Percentiles rank a stretch among this genome's conserved stretches.
Evolutionary conservation across 768 basidiomycete genomes (phyloP).

Genomic region (Serendipita vermifera): DNA sequence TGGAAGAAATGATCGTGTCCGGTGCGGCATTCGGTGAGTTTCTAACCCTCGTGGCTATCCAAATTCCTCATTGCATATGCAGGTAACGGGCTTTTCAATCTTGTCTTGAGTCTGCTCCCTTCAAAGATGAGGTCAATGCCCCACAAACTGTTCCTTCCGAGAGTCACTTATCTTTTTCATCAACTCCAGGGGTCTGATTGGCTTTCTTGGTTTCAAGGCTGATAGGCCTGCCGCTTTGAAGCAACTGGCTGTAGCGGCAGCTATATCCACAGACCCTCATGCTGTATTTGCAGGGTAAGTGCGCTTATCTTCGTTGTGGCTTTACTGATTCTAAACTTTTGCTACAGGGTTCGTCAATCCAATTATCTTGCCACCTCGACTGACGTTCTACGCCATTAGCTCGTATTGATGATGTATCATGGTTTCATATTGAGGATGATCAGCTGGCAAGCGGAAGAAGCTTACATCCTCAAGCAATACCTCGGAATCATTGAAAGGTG

Average conservation of each 20-base stretch:
- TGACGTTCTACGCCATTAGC: constrained; percentile 25
- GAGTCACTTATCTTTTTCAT: not conserved
- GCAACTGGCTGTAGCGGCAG: constrained; percentile 55
- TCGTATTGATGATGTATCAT: constrained; percentile 73
- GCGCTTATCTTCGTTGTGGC: not conserved
- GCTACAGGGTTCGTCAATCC: not conserved
- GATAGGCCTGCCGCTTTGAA: constrained; percentile 55
- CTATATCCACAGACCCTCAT: constrained; percentile 50
- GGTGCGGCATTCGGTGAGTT: constrained; percentile 63
- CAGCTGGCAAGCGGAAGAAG: constrained; percentile 57
- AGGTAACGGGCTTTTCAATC: constrained; percentile 61
- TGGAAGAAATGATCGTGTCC: constrained; percentile 61
- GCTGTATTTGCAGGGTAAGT: constrained; percentile 61
- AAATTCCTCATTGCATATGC: not conserved
- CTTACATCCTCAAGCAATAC: constrained; percentile 49
- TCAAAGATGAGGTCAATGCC: constrained; percentile 47
- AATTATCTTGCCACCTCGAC: not conserved
- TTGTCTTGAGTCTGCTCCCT: constrained; percentile 65
- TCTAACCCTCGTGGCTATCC: not conserved
- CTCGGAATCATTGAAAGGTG: constrained; percentile 50
- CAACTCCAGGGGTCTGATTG: constrained; percentile 50
- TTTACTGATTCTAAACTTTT: not conserved
- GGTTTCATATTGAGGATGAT: constrained; percentile 50
- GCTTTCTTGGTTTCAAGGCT: constrained; percentile 63
- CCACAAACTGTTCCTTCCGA: not conserved